A percentile compares a stretch with the other conserved stretches of the same genome.
phyloP scores from a whole-genome alignment of 768 basidiomycete species.

The Psilocybe tampanensis region DNA sequence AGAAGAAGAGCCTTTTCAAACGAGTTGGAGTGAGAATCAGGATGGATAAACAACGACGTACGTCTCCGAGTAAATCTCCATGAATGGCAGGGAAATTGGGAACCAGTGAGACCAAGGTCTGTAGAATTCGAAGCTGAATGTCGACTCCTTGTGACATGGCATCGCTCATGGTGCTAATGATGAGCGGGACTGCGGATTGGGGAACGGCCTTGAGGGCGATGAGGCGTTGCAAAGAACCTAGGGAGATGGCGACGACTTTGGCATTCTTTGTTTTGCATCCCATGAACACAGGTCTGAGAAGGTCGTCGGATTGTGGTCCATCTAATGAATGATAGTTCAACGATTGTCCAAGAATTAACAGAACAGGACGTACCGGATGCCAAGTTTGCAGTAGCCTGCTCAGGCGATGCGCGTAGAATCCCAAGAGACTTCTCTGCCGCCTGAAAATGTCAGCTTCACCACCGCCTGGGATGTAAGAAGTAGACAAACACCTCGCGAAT shows the following conservation, averaged over 20 bases:
- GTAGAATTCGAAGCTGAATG: constrained; percentile 92
- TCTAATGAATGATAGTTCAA: constrained; percentile 41
- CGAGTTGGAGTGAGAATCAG: neutral
- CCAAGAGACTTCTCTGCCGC: constrained; percentile 88
- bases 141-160: constrained; percentile 95
- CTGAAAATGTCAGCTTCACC: constrained; percentile 35
- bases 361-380: constrained; percentile 61
- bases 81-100: constrained; percentile 86
- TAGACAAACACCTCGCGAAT: constrained; percentile 78
- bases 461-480: constrained; percentile 1
- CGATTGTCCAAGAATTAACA: neutral
- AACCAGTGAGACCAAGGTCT: constrained; percentile 88
- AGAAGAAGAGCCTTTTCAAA: constrained; percentile 75
- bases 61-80: constrained; percentile 79
- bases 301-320: constrained; percentile 77
- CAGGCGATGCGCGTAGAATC: constrained; percentile 80
- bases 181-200: constrained; percentile 72
- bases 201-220: constrained; percentile 87
- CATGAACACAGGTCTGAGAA: constrained; percentile 89
- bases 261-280: constrained; percentile 91
- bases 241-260: constrained; percentile 91
- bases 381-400: constrained; percentile 70
- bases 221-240: constrained; percentile 89
- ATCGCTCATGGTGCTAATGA: constrained; percentile 83
- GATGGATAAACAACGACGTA: constrained; percentile 38